These are phyloP conservation scores for Eucalyptus dawsonii DNA, from an alignment of 345 rosid genomes.

Conservation along the genomic window DNA sequence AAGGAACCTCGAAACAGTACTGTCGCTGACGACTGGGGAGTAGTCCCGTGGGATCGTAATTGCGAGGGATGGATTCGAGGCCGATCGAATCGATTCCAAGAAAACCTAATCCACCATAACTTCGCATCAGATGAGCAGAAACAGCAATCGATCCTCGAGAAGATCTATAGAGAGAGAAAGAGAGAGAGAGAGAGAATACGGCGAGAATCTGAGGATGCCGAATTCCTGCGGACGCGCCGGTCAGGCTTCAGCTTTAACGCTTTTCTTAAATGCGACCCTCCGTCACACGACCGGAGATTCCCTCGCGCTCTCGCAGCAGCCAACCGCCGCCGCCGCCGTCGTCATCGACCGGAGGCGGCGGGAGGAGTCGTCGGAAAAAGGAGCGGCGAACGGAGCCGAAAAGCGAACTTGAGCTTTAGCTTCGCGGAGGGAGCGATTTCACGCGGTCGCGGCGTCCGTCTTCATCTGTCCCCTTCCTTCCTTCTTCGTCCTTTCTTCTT, in stretches of 20 bases:
- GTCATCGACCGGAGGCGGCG: not conserved
- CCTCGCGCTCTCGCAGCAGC: not conserved
- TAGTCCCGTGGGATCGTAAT: not conserved
- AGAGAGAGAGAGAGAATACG: not conserved
- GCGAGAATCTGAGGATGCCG: not conserved
- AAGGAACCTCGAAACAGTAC: not conserved
- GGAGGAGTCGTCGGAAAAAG: not conserved
- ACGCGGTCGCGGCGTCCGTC: not conserved
- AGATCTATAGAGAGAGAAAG: not conserved
- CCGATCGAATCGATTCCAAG: not conserved
- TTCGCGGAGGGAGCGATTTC: not conserved
- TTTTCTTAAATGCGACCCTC: not conserved
- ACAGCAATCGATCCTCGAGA: not conserved
- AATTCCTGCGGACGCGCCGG: not conserved
- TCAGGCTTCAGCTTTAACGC: not conserved
- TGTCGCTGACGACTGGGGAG: not conserved
- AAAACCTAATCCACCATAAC: not conserved
- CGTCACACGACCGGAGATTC: conserved; percentile 19
- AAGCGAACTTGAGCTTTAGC: not conserved
- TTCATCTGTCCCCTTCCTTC: not conserved
- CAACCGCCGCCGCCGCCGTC: not conserved
- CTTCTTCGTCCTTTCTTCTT: not conserved
- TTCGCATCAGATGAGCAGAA: not conserved
- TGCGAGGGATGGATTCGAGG: not conserved
- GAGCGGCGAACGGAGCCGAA: not conserved